These are phyloP conservation scores for Encephalitozoon cuniculi DNA, from an alignment of 371 early-diverging fungal species.

Conservation along the genomic window DNA sequence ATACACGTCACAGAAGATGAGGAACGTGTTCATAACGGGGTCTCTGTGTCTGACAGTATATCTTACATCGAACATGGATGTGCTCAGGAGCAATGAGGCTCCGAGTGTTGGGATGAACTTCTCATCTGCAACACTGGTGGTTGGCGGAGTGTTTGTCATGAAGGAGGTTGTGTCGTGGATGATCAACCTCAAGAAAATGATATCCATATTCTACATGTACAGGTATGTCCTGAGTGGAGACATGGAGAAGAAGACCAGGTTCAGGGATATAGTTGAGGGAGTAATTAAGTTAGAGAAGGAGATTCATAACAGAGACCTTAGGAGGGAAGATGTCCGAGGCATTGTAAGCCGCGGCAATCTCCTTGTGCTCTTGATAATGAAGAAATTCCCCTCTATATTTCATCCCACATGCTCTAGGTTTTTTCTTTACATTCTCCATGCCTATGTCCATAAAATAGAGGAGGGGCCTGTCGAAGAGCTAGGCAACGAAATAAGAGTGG, in stretches of 20 bases:
- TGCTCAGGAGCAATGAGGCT: not conserved
- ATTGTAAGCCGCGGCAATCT: not conserved
- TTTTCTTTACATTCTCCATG: not conserved
- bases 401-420: not conserved
- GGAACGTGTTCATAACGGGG: not conserved
- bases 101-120: not conserved
- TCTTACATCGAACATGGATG: not conserved
- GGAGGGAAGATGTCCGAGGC: not conserved
- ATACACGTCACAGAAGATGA: not conserved
- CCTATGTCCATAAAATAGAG: not conserved
- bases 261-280: not conserved
- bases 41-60: conserved; percentile 2
- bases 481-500: not conserved
- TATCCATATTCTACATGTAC: conserved; percentile 5
- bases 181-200: not conserved
- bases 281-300: not conserved
- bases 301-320: not conserved
- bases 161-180: not conserved
- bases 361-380: not conserved
- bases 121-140: not conserved
- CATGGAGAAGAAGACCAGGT: not conserved
- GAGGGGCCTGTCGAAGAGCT: not conserved
- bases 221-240: not conserved
- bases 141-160: not conserved
- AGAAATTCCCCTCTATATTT: not conserved